Evolutionary conservation across 2,329 filamentous ascomycete species (phyloP).

Genomic region (Aureobasidium uvarum): DNA sequence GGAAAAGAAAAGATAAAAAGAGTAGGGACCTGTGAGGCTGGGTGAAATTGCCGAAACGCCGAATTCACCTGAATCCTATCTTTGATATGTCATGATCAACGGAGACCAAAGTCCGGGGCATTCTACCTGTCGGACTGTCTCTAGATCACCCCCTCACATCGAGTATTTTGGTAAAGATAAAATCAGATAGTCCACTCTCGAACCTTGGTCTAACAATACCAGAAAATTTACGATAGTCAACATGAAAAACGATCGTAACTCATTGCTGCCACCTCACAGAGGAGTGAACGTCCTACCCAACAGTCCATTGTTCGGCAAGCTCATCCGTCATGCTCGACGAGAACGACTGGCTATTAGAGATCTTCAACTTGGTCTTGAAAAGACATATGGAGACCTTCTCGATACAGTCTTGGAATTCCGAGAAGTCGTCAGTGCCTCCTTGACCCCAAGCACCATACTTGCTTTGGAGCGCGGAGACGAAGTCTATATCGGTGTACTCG

Average conservation of each 20-base stretch:
- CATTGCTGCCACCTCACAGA: conserved; percentile 28
- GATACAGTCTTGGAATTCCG: conserved; percentile 48
- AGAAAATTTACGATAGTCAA: conserved; percentile 32
- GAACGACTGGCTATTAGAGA: conserved; percentile 43
- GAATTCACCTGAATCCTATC: not conserved
- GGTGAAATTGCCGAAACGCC: not conserved
- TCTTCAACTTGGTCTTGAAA: conserved; percentile 39
- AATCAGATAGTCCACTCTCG: not conserved
- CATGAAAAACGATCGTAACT: conserved; percentile 40
- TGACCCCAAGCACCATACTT: conserved; percentile 31
- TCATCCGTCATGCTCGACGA: conserved; percentile 43
- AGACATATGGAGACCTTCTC: conserved; percentile 46
- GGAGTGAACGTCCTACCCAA: conserved; percentile 36
- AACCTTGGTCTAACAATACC: not conserved
- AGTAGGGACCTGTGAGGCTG: not conserved
- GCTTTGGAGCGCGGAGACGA: conserved; percentile 39
- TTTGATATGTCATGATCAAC: not conserved
- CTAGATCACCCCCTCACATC: not conserved
- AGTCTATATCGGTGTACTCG: conserved; percentile 49
- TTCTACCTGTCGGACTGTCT: not conserved
- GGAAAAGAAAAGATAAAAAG: not conserved
- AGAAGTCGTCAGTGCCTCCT: conserved; percentile 39
- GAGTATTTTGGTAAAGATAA: not conserved
- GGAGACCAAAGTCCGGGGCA: not conserved
- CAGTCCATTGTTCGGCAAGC: conserved; percentile 42